Evolutionary conservation across 768 basidiomycete species (phyloP).

Genomic region (Nidularia pulvinata): DNA sequence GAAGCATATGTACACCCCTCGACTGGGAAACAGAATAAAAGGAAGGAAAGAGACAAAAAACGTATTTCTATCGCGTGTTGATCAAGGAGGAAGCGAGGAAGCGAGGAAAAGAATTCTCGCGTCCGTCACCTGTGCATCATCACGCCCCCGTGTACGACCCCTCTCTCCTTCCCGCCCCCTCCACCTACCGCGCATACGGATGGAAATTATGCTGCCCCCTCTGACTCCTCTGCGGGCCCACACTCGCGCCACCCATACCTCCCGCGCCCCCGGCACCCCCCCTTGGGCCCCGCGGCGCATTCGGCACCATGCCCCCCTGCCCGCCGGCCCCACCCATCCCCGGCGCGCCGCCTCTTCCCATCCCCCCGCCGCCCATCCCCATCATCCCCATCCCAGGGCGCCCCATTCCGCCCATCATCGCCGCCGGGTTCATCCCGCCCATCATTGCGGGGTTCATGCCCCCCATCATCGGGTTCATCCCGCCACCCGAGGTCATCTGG

Average conservation of each 20-base stretch:
- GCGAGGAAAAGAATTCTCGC: too few species aligned
- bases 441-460: constrained; percentile 41
- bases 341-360: constrained; percentile 36
- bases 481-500: constrained; percentile 69
- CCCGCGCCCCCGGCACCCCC: constrained; percentile 52
- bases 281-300: constrained; percentile 67
- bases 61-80: background rate
- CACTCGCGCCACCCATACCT: constrained; percentile 51
- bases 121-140: too few species aligned
- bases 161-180: too few species aligned
- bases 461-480: constrained; percentile 61
- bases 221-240: constrained; percentile 75
- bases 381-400: constrained; percentile 20
- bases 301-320: constrained; percentile 44
- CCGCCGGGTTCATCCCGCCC: constrained; percentile 23
- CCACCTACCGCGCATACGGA: constrained; percentile 70
- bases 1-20: background rate
- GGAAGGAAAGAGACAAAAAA: background rate
- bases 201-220: constrained; percentile 84
- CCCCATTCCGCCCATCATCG: constrained; percentile 31
- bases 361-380: constrained; percentile 32
- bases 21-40: background rate
- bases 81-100: background rate
- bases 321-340: constrained; percentile 31
- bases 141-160: too few species aligned